These are phyloP conservation scores for Mesotaenium endlicherianum DNA, from an alignment of 139 green algal species.

Conservation along the genomic window DNA sequence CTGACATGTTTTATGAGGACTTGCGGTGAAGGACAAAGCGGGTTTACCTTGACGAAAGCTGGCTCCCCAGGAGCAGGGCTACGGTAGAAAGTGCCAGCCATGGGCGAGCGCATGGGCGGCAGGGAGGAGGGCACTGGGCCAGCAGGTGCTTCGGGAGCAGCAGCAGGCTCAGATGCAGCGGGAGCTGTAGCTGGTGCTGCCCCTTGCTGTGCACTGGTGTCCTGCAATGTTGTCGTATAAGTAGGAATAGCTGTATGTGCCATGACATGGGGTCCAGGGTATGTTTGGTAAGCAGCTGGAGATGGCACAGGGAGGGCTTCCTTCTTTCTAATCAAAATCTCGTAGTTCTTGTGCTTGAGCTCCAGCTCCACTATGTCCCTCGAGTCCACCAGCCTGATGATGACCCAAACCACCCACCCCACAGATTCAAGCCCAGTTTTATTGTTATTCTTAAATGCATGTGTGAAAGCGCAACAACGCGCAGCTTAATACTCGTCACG, in stretches of 20 bases:
- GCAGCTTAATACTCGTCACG: neutral
- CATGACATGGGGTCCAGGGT: constrained; percentile 18
- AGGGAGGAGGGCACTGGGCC: neutral
- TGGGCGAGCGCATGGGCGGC: constrained; percentile 58
- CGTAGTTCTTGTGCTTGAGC: constrained; percentile 88
- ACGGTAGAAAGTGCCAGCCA: constrained; percentile 77
- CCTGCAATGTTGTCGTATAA: too few relatives aligned
- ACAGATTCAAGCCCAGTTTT: neutral
- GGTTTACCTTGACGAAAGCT: constrained; percentile 73
- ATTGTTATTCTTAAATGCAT: neutral
- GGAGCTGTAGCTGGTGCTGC: constrained; percentile 59
- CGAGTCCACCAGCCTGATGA: constrained; percentile 79
- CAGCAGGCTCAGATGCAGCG: constrained; percentile 57
- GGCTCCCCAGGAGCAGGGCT: constrained; percentile 86
- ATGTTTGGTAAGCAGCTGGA: constrained; percentile 37
- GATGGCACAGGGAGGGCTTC: constrained; percentile 49
- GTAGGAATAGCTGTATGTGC: neutral
- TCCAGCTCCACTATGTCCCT: constrained; percentile 96
- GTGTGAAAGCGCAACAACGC: neutral
- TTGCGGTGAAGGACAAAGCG: too few relatives aligned
- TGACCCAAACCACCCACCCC: neutral
- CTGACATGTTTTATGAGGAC: too few relatives aligned
- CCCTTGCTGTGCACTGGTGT: constrained; percentile 41
- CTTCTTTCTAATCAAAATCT: constrained; percentile 69
- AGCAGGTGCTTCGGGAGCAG: constrained; percentile 45